Percentiles rank a stretch among this genome's conserved stretches.
Conservation (phyloP, 2,329 filamentous ascomycete species). For the Esteya vermicola region DNA sequence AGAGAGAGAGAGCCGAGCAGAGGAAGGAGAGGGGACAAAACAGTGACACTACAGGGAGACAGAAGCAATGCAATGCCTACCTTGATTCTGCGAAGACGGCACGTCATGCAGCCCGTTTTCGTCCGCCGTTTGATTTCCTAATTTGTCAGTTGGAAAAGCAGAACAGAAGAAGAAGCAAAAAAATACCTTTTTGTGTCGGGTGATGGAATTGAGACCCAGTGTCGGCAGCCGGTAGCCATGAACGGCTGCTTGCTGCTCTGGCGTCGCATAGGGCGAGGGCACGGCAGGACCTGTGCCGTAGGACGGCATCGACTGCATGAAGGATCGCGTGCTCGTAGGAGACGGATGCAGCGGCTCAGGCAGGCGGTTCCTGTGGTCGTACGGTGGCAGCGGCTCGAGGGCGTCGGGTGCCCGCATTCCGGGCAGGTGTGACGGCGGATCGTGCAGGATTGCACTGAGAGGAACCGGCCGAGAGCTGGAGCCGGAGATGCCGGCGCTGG, state of each 20-base stretch:
- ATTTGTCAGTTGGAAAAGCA: no score
- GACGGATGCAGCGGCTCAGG: no score
- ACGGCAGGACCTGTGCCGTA: slow-evolving; percentile 31
- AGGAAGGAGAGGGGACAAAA: no score
- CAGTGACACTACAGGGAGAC: no score
- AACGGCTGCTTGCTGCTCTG: slow-evolving; percentile 6
- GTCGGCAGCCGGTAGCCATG: slow-evolving; percentile 5
- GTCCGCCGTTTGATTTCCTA: slow-evolving; percentile 51
- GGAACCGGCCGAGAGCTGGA: slow-evolving; percentile 8
- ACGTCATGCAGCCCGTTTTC: slow-evolving; percentile 49
- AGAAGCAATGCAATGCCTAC: slow-evolving; percentile 17
- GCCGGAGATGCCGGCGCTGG: slow-evolving; percentile 11
- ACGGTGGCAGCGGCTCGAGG: slow-evolving; percentile 9
- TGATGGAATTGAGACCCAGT: neutral
- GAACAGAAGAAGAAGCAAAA: slow-evolving; percentile 12
- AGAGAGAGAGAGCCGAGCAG: no score
- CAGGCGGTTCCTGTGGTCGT: neutral
- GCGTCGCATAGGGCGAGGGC: slow-evolving; percentile 27
- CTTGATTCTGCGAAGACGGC: slow-evolving; percentile 48
- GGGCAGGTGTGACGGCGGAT: slow-evolving; percentile 10
- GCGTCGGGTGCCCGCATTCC: slow-evolving; percentile 15
- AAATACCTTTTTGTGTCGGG: slow-evolving; percentile 42
- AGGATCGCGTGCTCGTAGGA: no score
- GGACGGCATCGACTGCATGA: slow-evolving; percentile 16
- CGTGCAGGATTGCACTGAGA: slow-evolving; percentile 3